Evolutionary conservation across 306 rosid genomes (phyloP).

Genomic region (Cicer yamashitae): DNA sequence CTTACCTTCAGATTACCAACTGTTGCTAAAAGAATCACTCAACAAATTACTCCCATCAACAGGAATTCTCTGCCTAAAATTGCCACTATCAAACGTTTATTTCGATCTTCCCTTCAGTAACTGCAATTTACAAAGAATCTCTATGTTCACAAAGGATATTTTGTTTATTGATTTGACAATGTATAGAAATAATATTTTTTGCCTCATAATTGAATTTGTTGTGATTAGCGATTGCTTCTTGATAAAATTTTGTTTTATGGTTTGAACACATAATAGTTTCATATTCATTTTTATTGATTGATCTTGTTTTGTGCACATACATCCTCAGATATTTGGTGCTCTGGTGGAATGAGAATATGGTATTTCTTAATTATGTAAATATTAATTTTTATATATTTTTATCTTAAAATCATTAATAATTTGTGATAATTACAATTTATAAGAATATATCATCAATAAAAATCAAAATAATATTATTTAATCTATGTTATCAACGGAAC

Average conservation of each 20-base stretch:
- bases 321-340: too few species aligned
- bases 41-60: conserved; percentile 49
- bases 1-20: conserved; percentile 60
- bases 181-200: conserved; percentile 25
- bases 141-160: conserved; percentile 22
- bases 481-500: too few species aligned
- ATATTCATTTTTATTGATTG: background rate
- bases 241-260: background rate
- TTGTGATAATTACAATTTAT: too few species aligned
- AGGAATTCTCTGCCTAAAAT: conserved; percentile 53
- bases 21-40: conserved; percentile 41
- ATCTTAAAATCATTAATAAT: too few species aligned
- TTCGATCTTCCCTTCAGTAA: conserved; percentile 53
- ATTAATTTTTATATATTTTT: too few species aligned
- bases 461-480: too few species aligned
- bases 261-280: background rate
- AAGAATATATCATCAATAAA: too few species aligned
- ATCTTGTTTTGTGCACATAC: background rate
- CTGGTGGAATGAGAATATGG: too few species aligned
- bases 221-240: background rate
- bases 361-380: too few species aligned
- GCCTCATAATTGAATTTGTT: conserved; percentile 3
- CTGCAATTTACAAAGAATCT: background rate
- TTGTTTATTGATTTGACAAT: conserved; percentile 37
- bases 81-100: conserved; percentile 55